Evolutionary conservation across 805 yeast species (phyloP), one percentile per base, ranked within the genome.

Genomic region (Diddensiella santjacobensis): DNA sequence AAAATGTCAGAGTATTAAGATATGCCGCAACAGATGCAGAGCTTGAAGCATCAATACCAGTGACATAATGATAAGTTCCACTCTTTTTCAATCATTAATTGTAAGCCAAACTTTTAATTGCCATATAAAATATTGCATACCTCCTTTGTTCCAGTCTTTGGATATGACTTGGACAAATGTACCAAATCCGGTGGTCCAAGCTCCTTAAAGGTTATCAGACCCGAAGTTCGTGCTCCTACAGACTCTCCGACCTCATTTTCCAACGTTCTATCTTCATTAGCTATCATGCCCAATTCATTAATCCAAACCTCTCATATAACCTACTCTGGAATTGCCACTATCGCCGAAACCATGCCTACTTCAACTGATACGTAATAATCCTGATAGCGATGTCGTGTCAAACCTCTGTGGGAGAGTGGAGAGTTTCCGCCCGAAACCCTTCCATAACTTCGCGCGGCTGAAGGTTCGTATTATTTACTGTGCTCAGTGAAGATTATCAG

Each of bases 151-250:
- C 49, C 49, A 17, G 31, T 22, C 48, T 69, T 70, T 40, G 76
- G 73, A 48, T 68, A 68, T 59, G 42, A 58, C 48, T 67, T 72
- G 23, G 74, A 62, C 23, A 77, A 55, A 55, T 74, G 84, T 2
- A 82, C 79, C 49, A 85, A 68, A 64, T 86, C 95, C 2, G 89
- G 84, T 2, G 89, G 87, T 0, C 95, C 95, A 19, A 83, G 60
- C n/a, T 81, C 81, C 45, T 62, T 65, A 51, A 74, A 75, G 5
- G 70, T 59, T 0, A 71, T 58, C 19, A 81, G 54, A 0, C 70
- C 54, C 2, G 62, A 58, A 3, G 78, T 73, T 43, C 87, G 70
- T n/a, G 72, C 65, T 13, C 70, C 72, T 22, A 81, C 62, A n/a
- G 81, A 70, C 48, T 77, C 79, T 1, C 81, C 81, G 13, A 71